Conservation (phyloP, 495 filamentous ascomycete species). For the Hypoxylon lenormandii region DNA sequence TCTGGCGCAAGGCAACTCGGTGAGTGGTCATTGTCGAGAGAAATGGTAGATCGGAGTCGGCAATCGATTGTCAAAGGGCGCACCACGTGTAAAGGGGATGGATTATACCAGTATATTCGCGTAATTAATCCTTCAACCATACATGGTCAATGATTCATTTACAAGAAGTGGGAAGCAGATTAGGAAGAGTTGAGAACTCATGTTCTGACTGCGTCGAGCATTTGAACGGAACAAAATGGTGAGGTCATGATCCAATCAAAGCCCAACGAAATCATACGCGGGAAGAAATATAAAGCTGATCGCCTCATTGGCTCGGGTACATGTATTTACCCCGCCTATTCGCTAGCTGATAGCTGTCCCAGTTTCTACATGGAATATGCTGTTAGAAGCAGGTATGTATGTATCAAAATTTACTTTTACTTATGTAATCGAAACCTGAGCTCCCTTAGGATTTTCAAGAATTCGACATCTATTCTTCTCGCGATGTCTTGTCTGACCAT, state of each 20-base stretch:
- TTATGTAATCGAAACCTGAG: too few relatives aligned
- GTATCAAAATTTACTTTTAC: too few relatives aligned
- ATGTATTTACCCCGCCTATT: not conserved
- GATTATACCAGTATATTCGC: not conserved
- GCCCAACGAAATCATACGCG: slow-evolving; percentile 27
- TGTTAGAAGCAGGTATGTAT: too few relatives aligned
- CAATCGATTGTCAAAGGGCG: not conserved
- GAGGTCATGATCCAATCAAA: slow-evolving; percentile 37
- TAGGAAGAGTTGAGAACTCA: not conserved
- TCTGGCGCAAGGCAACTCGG: slow-evolving; percentile 44
- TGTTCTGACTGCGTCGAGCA: slow-evolving; percentile 1
- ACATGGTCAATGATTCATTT: slow-evolving; percentile 11
- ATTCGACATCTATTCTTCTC: too few relatives aligned
- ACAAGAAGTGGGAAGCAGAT: too few relatives aligned
- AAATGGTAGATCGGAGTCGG: not conserved
- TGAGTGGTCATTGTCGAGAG: slow-evolving; percentile 39
- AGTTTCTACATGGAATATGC: too few relatives aligned
- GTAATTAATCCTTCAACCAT: not conserved
- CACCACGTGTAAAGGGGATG: not conserved
- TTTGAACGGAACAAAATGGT: not conserved
- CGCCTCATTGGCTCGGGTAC: not conserved
- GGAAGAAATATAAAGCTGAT: slow-evolving; percentile 1
- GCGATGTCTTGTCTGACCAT: too few relatives aligned
- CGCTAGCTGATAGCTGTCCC: not conserved
- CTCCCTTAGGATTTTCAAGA: too few relatives aligned